Evolutionary conservation across 2,329 filamentous ascomycete genomes (phyloP).

Genomic region (Fusarium coffeatum): DNA sequence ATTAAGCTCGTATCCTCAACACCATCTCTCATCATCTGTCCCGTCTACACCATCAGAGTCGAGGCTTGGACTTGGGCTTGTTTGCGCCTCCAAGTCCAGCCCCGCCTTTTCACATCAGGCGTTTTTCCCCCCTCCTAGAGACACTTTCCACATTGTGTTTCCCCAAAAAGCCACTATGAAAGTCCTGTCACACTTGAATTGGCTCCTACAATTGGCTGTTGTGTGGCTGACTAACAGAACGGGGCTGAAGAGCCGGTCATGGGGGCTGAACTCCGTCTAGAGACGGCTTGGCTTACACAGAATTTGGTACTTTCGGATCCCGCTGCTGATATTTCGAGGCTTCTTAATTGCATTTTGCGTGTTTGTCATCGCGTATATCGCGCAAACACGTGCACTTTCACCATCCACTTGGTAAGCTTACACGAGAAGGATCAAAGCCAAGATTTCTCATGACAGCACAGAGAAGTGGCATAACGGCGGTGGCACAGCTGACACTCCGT

Average conservation of each 20-base stretch:
- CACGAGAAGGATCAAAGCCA: conserved; percentile 25
- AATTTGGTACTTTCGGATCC: neutral
- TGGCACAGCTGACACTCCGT: conserved; percentile 30
- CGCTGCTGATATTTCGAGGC: conserved; percentile 1
- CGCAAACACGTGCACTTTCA: neutral
- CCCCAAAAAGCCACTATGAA: neutral
- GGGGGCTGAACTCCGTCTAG: neutral
- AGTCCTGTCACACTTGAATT: neutral
- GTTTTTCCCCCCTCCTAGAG: neutral
- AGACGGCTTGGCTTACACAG: neutral
- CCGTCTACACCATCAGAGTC: neutral
- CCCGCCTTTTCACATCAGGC: neutral
- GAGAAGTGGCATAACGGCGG: conserved; percentile 1
- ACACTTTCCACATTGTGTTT: neutral
- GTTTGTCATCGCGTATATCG: neutral
- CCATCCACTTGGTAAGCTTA: neutral
- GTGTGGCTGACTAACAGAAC: neutral
- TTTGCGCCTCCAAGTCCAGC: neutral
- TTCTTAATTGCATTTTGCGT: neutral
- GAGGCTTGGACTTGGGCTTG: neutral
- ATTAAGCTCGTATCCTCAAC: neutral
- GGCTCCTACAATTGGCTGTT: neutral
- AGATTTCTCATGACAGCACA: neutral
- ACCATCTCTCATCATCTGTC: neutral
- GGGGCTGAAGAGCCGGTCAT: neutral